Base-by-base conservation (phyloP, 2,329 filamentous ascomycete genomes). In the Didymellaceae sp. region DNA sequence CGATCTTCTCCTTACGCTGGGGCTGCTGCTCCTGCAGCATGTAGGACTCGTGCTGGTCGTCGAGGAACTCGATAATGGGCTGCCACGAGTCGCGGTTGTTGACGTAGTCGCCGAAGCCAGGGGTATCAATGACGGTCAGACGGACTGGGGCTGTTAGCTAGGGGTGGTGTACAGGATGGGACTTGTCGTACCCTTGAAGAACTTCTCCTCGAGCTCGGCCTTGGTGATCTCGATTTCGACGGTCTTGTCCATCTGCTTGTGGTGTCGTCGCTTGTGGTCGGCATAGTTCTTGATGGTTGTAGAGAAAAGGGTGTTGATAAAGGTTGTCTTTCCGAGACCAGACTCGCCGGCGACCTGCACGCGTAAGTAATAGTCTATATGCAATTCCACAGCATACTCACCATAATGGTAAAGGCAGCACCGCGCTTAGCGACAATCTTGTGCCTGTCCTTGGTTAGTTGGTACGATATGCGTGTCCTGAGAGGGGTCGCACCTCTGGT, bases 231-330 rank as follows among this genome's bases (percentile, higher is more conserved):
- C 94, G 67, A 99, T 99, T 82, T 99, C 95, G 62, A 99, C 94
- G 9, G 94, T 99, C 86, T 97, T 97, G 82, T 99, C 94, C 66
- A 97, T 86, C 82, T 99, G 94, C 86, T 99, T 99, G 80, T 94
- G 90, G 79, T 99, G 94, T 74, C 94, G 90, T 78, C 91, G 90
- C 85, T 96, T 96, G 86, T 99, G 93, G 79, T 99, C 94, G 84
- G 94, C 94, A 78, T 99, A 99, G 85, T 97, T 99, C 85, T 99
- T 99, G 86, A 99, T 99, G 69, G 94, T 99, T 63, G 95, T 99
- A 58, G 94, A 99, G 85, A 99, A 99, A 55, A 99, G 87, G 54
- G 94, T 99, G 87, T 99, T 99, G 86, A 99, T 97, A 80, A 99
- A 99, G 70, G 94, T 99, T 20, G 95, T 99, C 86, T 99, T 99